Base-by-base conservation (phyloP, 148 eudicot genomes). In the Mesembryanthemum crystallinum region DNA sequence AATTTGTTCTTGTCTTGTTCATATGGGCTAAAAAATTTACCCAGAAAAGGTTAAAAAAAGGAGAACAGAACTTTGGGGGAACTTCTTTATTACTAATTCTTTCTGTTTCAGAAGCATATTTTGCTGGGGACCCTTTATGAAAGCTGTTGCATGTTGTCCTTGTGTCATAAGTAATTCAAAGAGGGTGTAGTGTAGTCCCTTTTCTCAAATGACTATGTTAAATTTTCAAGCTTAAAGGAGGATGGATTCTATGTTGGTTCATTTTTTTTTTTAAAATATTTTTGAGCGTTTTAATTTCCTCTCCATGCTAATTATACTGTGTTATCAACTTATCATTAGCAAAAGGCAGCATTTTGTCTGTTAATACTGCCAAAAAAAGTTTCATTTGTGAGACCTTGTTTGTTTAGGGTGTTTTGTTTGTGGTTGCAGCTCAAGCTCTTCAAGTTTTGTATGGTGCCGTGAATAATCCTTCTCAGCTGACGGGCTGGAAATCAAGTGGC, bases 391-490 rank as follows among this genome's bases (percentile, higher is more conserved):
- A 24, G 4, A 60, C 24, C 30, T 7, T 64, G 32, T 30, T 82
- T 64, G 67, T 24, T 63, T 9, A 52, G 28, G 55, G 35, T n/a
- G 33, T 67, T 74, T 25, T 79, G 51, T 64, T 74, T 49, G 14
- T 76, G 64, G 2, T 20, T 90, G 79, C 90, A 95, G 99, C 82
- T 28, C 91, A 92, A 86, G 89, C 87, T 54, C 97, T 95, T 76
- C 90, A 89, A 81, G 90, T 92, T 72, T 51, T 95, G 81, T 95
- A 92, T 81, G 81, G 87, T 39, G 85, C 96, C 45, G 58, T 95
- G 76, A 95, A 88, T 76, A 90, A 82, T 86, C 91, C 99, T 64
- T 72, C 96, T 52, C 96, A 92, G 85, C 82, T 95, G 64, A 87
- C 89, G 29, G 83, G 87, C 67, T 95, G 99, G 99, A 89, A 85